A percentile compares a stretch with the other conserved stretches of the same genome.
Conservation (phyloP, 495 filamentous ascomycete species). For the Neurospora discreta region DNA sequence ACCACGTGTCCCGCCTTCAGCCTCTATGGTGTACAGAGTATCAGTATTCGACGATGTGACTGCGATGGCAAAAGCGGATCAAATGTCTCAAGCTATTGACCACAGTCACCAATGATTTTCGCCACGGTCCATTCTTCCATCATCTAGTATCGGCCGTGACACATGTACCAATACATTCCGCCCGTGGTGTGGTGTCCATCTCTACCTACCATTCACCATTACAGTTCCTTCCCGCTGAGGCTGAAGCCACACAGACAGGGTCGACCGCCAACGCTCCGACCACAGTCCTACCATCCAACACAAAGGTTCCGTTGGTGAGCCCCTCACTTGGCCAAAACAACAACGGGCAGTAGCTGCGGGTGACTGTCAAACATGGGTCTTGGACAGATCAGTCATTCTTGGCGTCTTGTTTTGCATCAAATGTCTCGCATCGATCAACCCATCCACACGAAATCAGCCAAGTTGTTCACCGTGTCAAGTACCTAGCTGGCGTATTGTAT, state of each 20-base stretch:
- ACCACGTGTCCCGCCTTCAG: background rate
- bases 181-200: background rate
- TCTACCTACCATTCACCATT: background rate
- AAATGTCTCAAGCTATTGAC: background rate
- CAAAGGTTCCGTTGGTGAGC: background rate
- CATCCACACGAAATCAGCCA: background rate
- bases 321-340: background rate
- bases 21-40: background rate
- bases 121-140: background rate
- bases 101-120: background rate
- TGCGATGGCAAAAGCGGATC: background rate
- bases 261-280: background rate
- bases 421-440: background rate
- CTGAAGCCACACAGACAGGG: background rate
- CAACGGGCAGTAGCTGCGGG: background rate
- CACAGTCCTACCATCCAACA: background rate
- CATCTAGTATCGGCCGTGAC: background rate
- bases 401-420: background rate
- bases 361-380: background rate
- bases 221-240: background rate
- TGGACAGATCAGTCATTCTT: background rate
- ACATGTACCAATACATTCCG: background rate
- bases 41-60: background rate
- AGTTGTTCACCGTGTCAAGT: background rate
- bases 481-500: background rate